Percentiles rank a stretch among this genome's conserved stretches.
Conservation (phyloP, 208 protist species). For the Trypanosoma mega region DNA sequence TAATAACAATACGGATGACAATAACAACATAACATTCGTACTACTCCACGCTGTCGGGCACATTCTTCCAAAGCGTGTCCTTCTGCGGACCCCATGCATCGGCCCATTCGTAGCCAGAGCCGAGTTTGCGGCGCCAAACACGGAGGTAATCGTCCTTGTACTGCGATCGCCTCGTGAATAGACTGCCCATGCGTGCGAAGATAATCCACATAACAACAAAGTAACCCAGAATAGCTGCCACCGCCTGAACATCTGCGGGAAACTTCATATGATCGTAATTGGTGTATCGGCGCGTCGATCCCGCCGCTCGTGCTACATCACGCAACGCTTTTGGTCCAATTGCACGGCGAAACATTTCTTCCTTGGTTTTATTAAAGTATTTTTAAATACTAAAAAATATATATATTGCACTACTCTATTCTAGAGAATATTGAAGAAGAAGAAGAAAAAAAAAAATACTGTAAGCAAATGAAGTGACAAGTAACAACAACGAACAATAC, state of each 20-base stretch:
- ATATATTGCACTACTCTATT: conserved; percentile 1
- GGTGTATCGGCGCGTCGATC: conserved; percentile 58
- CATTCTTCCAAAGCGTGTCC: conserved; percentile 76
- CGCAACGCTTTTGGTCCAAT: conserved; percentile 36
- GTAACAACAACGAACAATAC: conserved; percentile 18
- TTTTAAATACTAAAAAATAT: conserved; percentile 2
- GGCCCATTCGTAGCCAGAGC: conserved; percentile 88
- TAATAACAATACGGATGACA: neutral
- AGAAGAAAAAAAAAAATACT: conserved; percentile 20
- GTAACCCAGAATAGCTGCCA: conserved; percentile 51
- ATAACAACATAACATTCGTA: neutral
- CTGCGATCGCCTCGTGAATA: conserved; percentile 36
- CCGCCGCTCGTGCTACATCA: conserved; percentile 26
- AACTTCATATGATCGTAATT: conserved; percentile 86
- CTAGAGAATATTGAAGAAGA: neutral
- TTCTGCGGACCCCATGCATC: conserved; percentile 84
- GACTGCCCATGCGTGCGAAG: conserved; percentile 60
- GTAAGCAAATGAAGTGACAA: conserved; percentile 1
- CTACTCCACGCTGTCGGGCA: conserved; percentile 74
- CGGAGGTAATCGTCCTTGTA: conserved; percentile 84
- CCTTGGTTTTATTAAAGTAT: conserved; percentile 14
- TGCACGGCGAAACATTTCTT: conserved; percentile 75
- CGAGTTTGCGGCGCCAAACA: conserved; percentile 84
- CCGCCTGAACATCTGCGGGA: conserved; percentile 53
- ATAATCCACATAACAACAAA: conserved; percentile 76